A percentile compares a stretch with the other conserved stretches of the same genome.
Conservation (phyloP, 2,329 filamentous ascomycete species). For the Nothophaeocryptopus gaeumannii region DNA sequence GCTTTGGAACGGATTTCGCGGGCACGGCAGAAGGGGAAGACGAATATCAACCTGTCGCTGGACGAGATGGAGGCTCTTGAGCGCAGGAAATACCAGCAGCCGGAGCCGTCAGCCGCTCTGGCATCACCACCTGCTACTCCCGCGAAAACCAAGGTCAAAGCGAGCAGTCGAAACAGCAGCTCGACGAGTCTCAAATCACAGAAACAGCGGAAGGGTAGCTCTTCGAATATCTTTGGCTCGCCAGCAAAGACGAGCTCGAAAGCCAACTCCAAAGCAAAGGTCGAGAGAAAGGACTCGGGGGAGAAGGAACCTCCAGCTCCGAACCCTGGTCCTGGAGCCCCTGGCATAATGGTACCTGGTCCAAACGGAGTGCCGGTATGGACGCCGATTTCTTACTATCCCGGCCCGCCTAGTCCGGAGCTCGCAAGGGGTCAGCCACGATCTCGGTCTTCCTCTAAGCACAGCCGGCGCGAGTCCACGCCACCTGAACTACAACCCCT, state of each 20-base stretch:
- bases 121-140: slow-evolving; percentile 33
- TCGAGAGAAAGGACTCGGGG: slow-evolving; percentile 27
- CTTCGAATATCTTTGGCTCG: slow-evolving; percentile 32
- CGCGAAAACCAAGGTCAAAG: slow-evolving; percentile 29
- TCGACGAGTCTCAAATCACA: slow-evolving; percentile 34
- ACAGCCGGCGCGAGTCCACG: slow-evolving; percentile 32
- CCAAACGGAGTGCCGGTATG: slow-evolving; percentile 49
- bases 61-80: slow-evolving; percentile 80
- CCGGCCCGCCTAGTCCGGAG: slow-evolving; percentile 26
- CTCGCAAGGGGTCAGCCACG: slow-evolving; percentile 3
- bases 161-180: slow-evolving; percentile 36
- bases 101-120: slow-evolving; percentile 29
- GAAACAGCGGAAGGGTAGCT: slow-evolving; percentile 36
- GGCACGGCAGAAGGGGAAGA: slow-evolving; percentile 71
- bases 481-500: slow-evolving; percentile 28
- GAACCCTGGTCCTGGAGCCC: too few relatives aligned
- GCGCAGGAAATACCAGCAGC: slow-evolving; percentile 36
- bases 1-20: slow-evolving; percentile 77
- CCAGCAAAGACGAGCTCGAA: slow-evolving; percentile 37
- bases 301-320: slow-evolving; percentile 22
- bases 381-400: slow-evolving; percentile 32
- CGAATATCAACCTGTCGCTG: slow-evolving; percentile 74
- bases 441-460: slow-evolving; percentile 24
- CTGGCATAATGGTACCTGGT: slow-evolving; percentile 40
- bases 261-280: slow-evolving; percentile 26